Base-by-base conservation (phyloP, 192 early-diverging fungal genomes). In the Coemansia sp. region DNA sequence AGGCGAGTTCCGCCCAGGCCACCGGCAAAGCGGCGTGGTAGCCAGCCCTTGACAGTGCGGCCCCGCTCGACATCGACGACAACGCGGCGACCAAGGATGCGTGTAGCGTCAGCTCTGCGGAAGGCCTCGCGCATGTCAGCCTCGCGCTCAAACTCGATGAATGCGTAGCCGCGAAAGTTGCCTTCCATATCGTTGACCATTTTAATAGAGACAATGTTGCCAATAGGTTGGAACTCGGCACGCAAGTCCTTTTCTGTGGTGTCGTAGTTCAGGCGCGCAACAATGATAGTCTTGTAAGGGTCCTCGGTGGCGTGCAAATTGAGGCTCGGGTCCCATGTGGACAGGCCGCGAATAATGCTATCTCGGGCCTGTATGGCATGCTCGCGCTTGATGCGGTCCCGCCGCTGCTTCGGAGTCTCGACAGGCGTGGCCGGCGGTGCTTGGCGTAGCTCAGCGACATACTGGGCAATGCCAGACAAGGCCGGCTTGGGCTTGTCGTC, bases 61-160 rank as follows among this genome's bases (percentile, higher is more conserved):
- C 95, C 97, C 62, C 95, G 89, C 73, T 98, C 97, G 27, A 98
- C 95, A 74, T 98, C 97, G 2, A 97, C 94, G 20, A 97, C 76
- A 22, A 97, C 83, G 38, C 94, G 87, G 22, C 93, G 88, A 24
- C 92, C 93, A 47, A 91, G 81, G 22, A 98, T 86, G 68, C 94
- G 93, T 59, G 91, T 76, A 3, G 93, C 94, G 76, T 98, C 97
- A 6, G 93, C 91, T 68, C 92, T 91, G 47, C 68, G 47, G 70
- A 69, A 75, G 5, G 82, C 82, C 15, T 86, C 84, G 62, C 87
- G 87, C 89, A 95, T 88, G 64, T 92, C 93, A 18, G 84, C 77
- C 78, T 98, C 97, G 50, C 90, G 85, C 68, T 93, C 95, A 75
- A 87, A 98, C 80, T 98, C 97, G 67, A 98, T 87, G 68, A 98